A percentile compares a stretch with the other conserved stretches of the same genome.
Conservation (phyloP, 805 yeast genomes). For the Yamadazyma insecticola region DNA sequence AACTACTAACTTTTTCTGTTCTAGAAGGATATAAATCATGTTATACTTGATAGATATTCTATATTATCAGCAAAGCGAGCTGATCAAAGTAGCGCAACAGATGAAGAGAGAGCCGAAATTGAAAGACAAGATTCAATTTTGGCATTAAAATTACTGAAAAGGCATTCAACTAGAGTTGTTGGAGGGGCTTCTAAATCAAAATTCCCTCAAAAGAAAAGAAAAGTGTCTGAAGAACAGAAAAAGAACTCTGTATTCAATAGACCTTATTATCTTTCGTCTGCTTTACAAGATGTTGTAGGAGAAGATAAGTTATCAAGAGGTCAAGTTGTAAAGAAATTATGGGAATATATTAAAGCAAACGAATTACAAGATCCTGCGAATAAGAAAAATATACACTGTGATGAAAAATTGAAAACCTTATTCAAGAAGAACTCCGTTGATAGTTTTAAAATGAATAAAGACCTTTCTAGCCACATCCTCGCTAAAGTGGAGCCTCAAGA, state of each 20-base stretch:
- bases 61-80: conserved; percentile 38
- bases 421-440: conserved; percentile 53
- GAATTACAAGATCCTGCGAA: conserved; percentile 65
- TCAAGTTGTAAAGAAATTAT: conserved; percentile 61
- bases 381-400: conserved; percentile 61
- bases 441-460: conserved; percentile 56
- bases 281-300: conserved; percentile 46
- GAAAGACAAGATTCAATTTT: conserved; percentile 47
- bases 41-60: conserved; percentile 57
- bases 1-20: conserved; percentile 15
- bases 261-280: conserved; percentile 46
- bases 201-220: too few species aligned
- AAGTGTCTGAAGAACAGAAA: conserved; percentile 12
- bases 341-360: conserved; percentile 65
- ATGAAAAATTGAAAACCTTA: conserved; percentile 48
- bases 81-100: conserved; percentile 16
- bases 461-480: conserved; percentile 49
- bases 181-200: too few species aligned
- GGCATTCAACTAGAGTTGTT: too few species aligned
- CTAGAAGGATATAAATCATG: conserved; percentile 53
- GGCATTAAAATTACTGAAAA: conserved; percentile 46
- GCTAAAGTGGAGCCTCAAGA: too few species aligned
- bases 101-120: conserved; percentile 25
- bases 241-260: conserved; percentile 36
- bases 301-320: conserved; percentile 51